Evolutionary conservation across 768 basidiomycete genomes (phyloP), one percentile per base, ranked within the genome.

Genomic region (Phlegmacium glaucopus): DNA sequence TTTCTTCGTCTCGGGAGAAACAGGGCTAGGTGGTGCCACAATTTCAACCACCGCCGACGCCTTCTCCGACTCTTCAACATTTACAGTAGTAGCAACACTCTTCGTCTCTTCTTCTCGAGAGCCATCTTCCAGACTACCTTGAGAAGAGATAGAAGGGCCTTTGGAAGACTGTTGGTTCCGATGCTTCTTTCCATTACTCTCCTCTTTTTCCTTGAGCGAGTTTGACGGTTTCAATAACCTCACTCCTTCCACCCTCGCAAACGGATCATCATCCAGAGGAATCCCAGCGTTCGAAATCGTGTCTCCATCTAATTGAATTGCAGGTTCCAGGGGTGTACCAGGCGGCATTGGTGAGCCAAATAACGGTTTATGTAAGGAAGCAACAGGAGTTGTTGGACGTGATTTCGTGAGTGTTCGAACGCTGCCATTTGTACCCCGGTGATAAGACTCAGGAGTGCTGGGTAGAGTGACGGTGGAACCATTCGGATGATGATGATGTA

Each of bases 231-330:
- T 66, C 30, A 79, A 28, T 68, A 84, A 59, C 56, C 59, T 75
- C 7, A 83, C 80, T 13, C 78, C 80, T 34, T 76, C 74, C 0
- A 60, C 63, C 55, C 74, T 76, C 9, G 81, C 82, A 61, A 84
- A 83, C 4, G 82, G 76, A 58, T 79, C 78, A 42, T 74, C 75
- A 37, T 75, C 72, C 34, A 75, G 60, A 22, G 71, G 67, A 5
- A 77, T 59, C 7, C 71, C 72, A 18, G 66, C 63, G 43, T 62
- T 58, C 18, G 61, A 46, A 13, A 63, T 61, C 4, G 58, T 53
- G n/a, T 59, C 57, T 8, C 61, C 59, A 17, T 65, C 64, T n/a
- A 64, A 36, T 34, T 61, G 60, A 11, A 61, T 48, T 6, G 56
- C 34, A 28, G 52, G 56, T n/a, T 59, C 59, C 18, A 55, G 51